Conservation (phyloP, 768 basidiomycete genomes). For the Epithele typhae region DNA sequence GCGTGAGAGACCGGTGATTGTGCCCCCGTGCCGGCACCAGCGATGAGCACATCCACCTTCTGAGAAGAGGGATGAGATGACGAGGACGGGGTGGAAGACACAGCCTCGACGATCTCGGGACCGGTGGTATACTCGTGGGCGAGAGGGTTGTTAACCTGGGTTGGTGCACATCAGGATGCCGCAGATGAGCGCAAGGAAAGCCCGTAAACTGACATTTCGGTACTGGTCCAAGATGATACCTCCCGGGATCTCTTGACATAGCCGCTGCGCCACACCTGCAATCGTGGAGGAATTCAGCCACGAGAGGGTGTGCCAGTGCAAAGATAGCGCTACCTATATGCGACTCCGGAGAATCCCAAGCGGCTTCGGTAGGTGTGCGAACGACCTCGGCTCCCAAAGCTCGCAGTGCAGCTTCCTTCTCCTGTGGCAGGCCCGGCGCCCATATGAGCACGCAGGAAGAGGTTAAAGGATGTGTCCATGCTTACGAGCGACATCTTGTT, state of each 20-base stretch:
- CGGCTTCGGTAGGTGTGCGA: conserved; percentile 86
- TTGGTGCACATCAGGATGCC: conserved; percentile 5
- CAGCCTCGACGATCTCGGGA: conserved; percentile 84
- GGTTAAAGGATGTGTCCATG: no score
- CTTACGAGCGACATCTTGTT: conserved; percentile 89
- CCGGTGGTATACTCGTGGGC: conserved; percentile 91
- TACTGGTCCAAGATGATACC: conserved; percentile 95
- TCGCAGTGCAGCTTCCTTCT: conserved; percentile 90
- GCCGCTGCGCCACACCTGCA: conserved; percentile 75
- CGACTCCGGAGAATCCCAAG: conserved; percentile 85
- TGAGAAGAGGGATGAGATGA: conserved; percentile 53
- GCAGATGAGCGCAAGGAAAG: conserved; percentile 2
- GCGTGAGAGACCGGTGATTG: conserved; percentile 81
- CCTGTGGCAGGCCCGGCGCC: conserved; percentile 33
- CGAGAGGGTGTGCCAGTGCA: conserved; percentile 40
- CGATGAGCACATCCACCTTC: conserved; percentile 79
- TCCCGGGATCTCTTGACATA: conserved; percentile 74
- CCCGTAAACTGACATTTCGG: conserved; percentile 62
- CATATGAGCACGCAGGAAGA: background rate
- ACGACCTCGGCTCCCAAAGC: conserved; percentile 93
- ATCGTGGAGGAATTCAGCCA: conserved; percentile 87
- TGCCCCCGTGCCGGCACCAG: conserved; percentile 92
- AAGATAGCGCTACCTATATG: conserved; percentile 75
- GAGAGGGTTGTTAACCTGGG: conserved; percentile 74
- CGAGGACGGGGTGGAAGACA: conserved; percentile 62